These are phyloP conservation scores for Lachnellula willkommii DNA, from an alignment of 2,329 filamentous ascomycete species.

Conservation along the genomic window DNA sequence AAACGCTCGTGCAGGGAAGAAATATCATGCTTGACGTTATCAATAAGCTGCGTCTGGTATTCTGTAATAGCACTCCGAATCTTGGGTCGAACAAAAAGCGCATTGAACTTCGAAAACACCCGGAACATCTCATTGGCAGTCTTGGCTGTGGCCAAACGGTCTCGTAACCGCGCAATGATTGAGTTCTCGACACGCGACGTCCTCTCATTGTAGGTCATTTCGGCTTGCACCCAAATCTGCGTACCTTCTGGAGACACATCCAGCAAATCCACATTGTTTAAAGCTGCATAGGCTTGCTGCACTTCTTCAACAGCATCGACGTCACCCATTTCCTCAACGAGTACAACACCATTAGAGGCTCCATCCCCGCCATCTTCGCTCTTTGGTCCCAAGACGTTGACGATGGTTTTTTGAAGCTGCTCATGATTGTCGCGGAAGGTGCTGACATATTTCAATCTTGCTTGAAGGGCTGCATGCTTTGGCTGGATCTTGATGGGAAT, in stretches of 20 bases:
- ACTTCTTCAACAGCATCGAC: conserved; percentile 97
- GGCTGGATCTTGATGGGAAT: conserved; percentile 95
- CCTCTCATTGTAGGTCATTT: conserved; percentile 94
- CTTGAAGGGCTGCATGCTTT: conserved; percentile 82
- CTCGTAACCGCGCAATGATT: conserved; percentile 89
- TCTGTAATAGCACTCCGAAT: conserved; percentile 96
- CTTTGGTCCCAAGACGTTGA: conserved; percentile 87
- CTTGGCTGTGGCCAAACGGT: conserved; percentile 90
- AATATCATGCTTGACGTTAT: conserved; percentile 96
- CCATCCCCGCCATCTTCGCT: conserved; percentile 52
- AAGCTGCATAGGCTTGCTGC: conserved; percentile 83
- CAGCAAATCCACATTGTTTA: conserved; percentile 91
- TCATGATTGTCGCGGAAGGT: conserved; percentile 97
- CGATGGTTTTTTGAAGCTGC: conserved; percentile 91
- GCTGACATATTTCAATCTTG: conserved; percentile 85
- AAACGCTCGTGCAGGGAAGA: conserved; percentile 90
- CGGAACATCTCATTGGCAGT: conserved; percentile 99
- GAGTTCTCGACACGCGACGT: conserved; percentile 97
- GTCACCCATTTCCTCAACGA: conserved; percentile 92
- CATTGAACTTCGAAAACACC: conserved; percentile 99
- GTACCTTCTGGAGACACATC: conserved; percentile 90
- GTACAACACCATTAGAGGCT: conserved; percentile 55
- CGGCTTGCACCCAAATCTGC: conserved; percentile 84
- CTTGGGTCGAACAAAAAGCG: conserved; percentile 96
- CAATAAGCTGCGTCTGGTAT: conserved; percentile 96